Evolutionary conservation across 108 stramenopile species (phyloP).

Genomic region (Cyclotella sp.): DNA sequence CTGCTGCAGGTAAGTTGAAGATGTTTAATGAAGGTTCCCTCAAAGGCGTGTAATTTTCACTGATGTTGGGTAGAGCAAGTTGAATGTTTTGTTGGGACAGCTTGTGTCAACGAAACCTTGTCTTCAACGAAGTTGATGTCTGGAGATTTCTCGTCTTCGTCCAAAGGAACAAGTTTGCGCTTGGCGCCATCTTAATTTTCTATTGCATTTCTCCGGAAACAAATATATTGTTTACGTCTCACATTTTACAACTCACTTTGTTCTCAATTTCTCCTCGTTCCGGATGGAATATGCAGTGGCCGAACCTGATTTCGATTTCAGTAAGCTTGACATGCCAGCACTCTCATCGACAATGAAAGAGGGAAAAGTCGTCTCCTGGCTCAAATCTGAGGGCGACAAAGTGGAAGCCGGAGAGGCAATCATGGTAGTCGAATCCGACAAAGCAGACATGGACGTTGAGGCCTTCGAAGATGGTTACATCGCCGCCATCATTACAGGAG

Average conservation of each 20-base stretch:
- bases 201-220: background rate
- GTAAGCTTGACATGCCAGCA: conserved; percentile 95
- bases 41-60: too few species aligned
- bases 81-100: too few species aligned
- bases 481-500: conserved; percentile 91
- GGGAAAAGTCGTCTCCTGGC: conserved; percentile 97
- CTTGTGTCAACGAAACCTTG: too few species aligned
- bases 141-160: too few species aligned
- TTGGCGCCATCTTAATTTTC: too few species aligned
- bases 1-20: conserved; percentile 29
- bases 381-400: conserved; percentile 91
- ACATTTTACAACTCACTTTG: background rate
- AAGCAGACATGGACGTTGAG: conserved; percentile 99
- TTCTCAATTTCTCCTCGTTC: too few species aligned
- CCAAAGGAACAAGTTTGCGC: too few species aligned
- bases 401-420: conserved; percentile 94
- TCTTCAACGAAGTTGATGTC: too few species aligned
- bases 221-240: background rate
- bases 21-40: too few species aligned
- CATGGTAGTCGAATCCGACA: conserved; percentile 98
- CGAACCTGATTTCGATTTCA: conserved; percentile 79
- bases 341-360: conserved; percentile 98
- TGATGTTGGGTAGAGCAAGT: too few species aligned
- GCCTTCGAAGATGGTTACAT: conserved; percentile 96
- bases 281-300: conserved; percentile 7